phyloP scores from a whole-genome alignment of 805 yeast species.

The Lipomyces japonicus region DNA sequence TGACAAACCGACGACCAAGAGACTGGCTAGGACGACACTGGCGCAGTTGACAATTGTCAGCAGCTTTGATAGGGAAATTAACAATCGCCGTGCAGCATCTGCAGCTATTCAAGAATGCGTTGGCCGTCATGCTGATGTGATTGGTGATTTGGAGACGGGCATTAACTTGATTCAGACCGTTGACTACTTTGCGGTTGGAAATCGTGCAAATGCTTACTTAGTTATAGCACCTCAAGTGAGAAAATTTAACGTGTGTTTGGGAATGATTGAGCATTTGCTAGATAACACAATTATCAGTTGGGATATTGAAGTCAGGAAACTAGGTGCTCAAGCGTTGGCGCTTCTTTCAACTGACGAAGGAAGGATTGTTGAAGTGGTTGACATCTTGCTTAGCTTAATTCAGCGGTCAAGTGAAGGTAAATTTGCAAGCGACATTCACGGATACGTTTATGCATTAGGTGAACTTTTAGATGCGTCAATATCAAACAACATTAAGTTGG shows the following conservation, averaged over 20 bases:
- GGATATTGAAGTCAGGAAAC: constrained; percentile 44
- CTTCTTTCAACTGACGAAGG: constrained; percentile 1
- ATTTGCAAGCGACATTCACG: constrained; percentile 30
- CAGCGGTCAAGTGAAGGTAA: constrained; percentile 1
- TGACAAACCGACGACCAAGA: constrained; percentile 14
- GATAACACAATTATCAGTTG: constrained; percentile 38
- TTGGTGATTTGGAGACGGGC: constrained; percentile 34
- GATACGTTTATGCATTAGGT: constrained; percentile 31
- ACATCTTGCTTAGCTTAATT: constrained; percentile 17
- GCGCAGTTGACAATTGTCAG: constrained; percentile 48
- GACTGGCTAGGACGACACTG: constrained; percentile 29
- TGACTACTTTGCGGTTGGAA: constrained; percentile 50
- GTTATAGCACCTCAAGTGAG: constrained; percentile 37
- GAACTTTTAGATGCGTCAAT: constrained; percentile 17
- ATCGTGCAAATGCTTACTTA: constrained; percentile 42
- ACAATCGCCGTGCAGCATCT: constrained; percentile 73
- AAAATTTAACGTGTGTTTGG: constrained; percentile 15
- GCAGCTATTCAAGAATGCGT: constrained; percentile 84
- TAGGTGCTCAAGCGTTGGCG: constrained; percentile 43
- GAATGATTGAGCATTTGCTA: constrained; percentile 36
- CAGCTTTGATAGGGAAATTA: constrained; percentile 68
- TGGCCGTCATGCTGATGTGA: constrained; percentile 53
- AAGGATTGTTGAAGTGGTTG: constrained; percentile 2
- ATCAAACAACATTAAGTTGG: background rate
- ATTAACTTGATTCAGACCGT: constrained; percentile 54